Conservation (phyloP, 129 eudicot species). For the Pulicaria dysenterica region DNA sequence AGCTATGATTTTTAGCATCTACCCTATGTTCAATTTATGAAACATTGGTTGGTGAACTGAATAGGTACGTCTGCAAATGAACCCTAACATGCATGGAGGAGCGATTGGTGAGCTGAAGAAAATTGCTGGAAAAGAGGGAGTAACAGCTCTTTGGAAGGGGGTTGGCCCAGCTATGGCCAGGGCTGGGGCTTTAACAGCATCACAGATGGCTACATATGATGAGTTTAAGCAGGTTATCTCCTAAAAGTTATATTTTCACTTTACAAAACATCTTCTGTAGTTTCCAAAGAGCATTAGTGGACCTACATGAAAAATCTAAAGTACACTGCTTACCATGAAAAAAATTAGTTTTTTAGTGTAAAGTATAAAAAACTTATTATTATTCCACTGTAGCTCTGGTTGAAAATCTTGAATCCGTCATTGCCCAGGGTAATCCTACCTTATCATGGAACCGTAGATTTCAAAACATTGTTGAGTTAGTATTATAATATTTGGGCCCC, state of each 20-base stretch:
- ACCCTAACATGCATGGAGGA: constrained; percentile 44
- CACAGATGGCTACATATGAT: constrained; percentile 93
- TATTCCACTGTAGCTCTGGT: no score
- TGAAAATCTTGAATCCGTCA: no score
- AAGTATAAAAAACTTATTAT: no score
- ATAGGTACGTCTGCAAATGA: constrained; percentile 94
- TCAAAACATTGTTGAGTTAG: no score
- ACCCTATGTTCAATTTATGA: background rate
- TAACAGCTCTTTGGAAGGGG: constrained; percentile 92
- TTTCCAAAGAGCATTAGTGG: background rate
- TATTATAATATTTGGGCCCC: no score
- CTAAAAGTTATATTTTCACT: constrained; percentile 23
- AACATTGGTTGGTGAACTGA: constrained; percentile 9
- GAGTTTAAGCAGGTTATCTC: constrained; percentile 85
- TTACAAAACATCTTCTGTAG: constrained; percentile 9
- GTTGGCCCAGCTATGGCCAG: constrained; percentile 95
- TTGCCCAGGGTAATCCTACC: no score
- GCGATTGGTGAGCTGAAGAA: constrained; percentile 62
- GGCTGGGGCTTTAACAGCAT: constrained; percentile 95
- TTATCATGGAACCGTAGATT: no score
- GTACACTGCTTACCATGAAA: background rate
- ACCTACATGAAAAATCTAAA: background rate
- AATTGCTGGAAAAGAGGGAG: constrained; percentile 71
- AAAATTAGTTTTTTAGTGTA: no score
- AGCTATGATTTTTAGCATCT: background rate